Evolutionary conservation across 306 rosid species (phyloP).

Genomic region (Sicyos edulis): DNA sequence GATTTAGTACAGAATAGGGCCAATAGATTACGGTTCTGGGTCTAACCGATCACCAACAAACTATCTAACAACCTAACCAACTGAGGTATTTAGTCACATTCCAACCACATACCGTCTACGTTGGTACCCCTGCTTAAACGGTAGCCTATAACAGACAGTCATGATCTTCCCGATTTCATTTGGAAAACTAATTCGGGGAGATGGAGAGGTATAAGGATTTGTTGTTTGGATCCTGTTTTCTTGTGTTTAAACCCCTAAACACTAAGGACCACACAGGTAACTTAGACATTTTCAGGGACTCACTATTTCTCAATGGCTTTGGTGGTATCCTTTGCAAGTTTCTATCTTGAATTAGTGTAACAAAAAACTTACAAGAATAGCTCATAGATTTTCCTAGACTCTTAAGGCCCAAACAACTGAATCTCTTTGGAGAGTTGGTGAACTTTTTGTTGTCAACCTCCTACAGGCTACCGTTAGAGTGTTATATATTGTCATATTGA

Average conservation of each 20-base stretch:
- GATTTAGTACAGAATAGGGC: too few species aligned
- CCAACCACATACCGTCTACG: too few species aligned
- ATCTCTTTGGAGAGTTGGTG: neutral
- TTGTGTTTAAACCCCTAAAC: neutral
- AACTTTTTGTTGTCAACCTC: conserved; percentile 4
- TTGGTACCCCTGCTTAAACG: too few species aligned
- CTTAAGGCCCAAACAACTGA: neutral
- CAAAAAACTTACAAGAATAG: neutral
- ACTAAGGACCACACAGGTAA: neutral
- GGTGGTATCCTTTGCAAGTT: neutral
- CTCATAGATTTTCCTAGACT: neutral
- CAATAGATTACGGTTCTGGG: too few species aligned
- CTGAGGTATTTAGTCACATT: too few species aligned
- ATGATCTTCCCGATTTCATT: neutral
- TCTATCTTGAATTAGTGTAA: neutral
- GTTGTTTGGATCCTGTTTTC: too few species aligned
- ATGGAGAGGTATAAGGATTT: neutral
- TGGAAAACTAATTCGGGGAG: neutral
- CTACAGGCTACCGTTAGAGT: neutral
- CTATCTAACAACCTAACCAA: too few species aligned
- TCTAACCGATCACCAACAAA: too few species aligned
- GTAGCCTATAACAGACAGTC: neutral
- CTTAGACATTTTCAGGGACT: neutral
- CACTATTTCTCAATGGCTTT: neutral
- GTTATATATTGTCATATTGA: neutral